A percentile compares a stretch with the other conserved stretches of the same genome.
Evolutionary conservation across 169 alveolate species (phyloP).

Genomic region (Plasmodium vivax): DNA sequence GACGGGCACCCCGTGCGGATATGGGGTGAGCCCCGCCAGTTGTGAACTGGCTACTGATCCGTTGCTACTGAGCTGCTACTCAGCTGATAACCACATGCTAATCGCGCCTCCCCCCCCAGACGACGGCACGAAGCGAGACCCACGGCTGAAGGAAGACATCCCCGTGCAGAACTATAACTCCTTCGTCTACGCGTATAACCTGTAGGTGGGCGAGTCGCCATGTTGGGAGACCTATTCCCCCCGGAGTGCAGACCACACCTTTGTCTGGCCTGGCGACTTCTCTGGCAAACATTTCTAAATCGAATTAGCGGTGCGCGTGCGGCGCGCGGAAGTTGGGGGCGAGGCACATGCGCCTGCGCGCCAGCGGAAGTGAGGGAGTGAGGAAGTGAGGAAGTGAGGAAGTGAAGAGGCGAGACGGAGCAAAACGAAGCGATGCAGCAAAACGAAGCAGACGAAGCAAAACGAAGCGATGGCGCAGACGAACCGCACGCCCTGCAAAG

Average conservation of each 20-base stretch:
- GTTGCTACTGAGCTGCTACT: background rate
- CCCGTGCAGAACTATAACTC: conserved; percentile 49
- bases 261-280: background rate
- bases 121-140: conserved; percentile 22
- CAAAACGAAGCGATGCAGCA: no score
- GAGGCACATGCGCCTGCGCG: background rate
- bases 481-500: background rate
- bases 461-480: background rate
- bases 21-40: background rate
- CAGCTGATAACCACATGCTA: background rate
- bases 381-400: background rate
- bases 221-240: background rate
- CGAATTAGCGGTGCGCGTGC: background rate
- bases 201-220: background rate
- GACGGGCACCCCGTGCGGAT: conserved; percentile 39
- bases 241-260: no score
- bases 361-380: background rate
- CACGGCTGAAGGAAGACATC: background rate
- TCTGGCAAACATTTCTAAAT: background rate
- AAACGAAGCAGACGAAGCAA: background rate
- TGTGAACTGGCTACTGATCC: no score
- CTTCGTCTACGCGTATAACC: conserved; percentile 34
- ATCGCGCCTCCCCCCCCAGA: background rate
- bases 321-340: no score
- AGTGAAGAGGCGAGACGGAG: no score